Percentiles rank a stretch among this genome's conserved stretches.
phyloP scores from a whole-genome alignment of 129 eudicot species.

The Arctium minus region DNA sequence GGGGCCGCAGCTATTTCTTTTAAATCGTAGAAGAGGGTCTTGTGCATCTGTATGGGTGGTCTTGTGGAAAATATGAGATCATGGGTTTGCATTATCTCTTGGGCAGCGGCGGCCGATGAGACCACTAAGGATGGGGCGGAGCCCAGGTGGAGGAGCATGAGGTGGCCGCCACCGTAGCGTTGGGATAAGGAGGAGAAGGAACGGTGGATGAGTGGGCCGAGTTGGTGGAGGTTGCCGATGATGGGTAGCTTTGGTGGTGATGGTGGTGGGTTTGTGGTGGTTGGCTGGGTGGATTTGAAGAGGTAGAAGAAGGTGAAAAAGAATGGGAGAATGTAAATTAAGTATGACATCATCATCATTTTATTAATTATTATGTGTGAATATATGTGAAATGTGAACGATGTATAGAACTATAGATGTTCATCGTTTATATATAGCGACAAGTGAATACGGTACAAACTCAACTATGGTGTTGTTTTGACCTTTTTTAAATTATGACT shows the following conservation, averaged over 20 bases:
- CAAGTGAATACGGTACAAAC: too few species aligned
- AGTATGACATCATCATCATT: background rate
- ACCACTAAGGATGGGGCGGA: constrained; percentile 30
- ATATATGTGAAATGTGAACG: background rate
- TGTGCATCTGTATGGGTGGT: constrained; percentile 17
- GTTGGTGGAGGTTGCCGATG: constrained; percentile 53
- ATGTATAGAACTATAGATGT: too few species aligned
- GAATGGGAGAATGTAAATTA: background rate
- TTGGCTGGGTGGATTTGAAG: background rate
- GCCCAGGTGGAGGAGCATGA: constrained; percentile 50
- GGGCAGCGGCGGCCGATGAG: constrained; percentile 46
- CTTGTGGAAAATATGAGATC: constrained; percentile 41
- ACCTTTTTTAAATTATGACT: too few species aligned
- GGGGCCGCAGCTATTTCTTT: constrained; percentile 40
- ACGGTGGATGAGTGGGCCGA: constrained; percentile 37
- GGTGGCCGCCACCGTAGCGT: constrained; percentile 26
- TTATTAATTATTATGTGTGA: background rate
- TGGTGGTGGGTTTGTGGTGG: constrained; percentile 37
- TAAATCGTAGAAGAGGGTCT: constrained; percentile 22
- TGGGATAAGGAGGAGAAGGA: constrained; percentile 36
- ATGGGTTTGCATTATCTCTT: constrained; percentile 48
- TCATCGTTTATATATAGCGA: too few species aligned
- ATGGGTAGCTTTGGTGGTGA: constrained; percentile 48
- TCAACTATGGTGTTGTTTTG: too few species aligned
- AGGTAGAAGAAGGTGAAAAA: constrained; percentile 15